Conservation (phyloP, 192 early-diverging fungal species). For the Coemansia asiatica region DNA sequence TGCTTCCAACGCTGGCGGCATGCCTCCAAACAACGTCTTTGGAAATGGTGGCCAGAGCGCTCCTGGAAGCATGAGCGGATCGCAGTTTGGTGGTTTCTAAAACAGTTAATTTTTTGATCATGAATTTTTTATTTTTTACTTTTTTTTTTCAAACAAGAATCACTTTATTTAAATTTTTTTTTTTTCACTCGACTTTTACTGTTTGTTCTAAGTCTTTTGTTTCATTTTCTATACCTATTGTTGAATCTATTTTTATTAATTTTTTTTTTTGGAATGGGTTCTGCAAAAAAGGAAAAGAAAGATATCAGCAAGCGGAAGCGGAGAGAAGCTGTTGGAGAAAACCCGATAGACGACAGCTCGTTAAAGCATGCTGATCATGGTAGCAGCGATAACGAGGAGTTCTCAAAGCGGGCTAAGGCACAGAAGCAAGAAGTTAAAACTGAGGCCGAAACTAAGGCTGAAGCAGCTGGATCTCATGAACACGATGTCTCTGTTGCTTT, state of each 20-base stretch:
- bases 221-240: no score
- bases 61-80: constrained; percentile 28
- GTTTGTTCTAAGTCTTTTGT: neutral
- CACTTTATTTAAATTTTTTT: neutral
- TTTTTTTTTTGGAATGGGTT: constrained; percentile 7
- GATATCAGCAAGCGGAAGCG: constrained; percentile 13
- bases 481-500: constrained; percentile 38
- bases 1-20: constrained; percentile 7
- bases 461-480: constrained; percentile 3
- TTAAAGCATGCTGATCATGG: neutral
- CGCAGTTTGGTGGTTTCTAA: constrained; percentile 43
- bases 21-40: constrained; percentile 22
- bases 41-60: constrained; percentile 13
- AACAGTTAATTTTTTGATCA: neutral
- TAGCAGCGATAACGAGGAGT: constrained; percentile 4
- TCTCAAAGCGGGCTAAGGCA: neutral
- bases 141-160: constrained; percentile 1
- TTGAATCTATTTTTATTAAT: neutral
- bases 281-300: constrained; percentile 5
- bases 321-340: neutral
- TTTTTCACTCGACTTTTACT: neutral
- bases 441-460: no score
- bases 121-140: constrained; percentile 4
- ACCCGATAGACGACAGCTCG: neutral
- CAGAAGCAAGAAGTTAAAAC: no score